Conservation (phyloP, 768 basidiomycete genomes). For the Roridomyces roridus region DNA sequence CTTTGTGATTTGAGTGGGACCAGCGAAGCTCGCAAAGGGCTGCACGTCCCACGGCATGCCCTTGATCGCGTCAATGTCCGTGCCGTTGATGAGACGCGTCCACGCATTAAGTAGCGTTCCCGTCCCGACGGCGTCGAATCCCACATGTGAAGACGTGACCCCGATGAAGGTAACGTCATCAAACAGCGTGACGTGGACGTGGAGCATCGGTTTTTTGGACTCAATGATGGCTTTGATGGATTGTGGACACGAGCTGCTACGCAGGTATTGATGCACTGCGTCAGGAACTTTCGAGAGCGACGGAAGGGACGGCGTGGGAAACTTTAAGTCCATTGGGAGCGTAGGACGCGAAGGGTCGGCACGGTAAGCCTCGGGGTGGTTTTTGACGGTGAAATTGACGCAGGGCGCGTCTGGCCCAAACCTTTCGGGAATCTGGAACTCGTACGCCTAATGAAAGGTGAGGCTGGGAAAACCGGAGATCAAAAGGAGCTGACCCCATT, state of each 20-base stretch:
- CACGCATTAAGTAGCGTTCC: conserved; percentile 9
- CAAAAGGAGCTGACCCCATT: conserved; percentile 13
- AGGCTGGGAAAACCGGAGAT: neutral
- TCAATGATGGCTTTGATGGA: conserved; percentile 1
- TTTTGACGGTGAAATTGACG: conserved; percentile 4
- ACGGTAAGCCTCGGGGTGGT: conserved; percentile 7
- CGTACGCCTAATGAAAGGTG: conserved; percentile 1
- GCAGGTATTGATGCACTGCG: conserved; percentile 3
- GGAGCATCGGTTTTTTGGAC: conserved; percentile 9
- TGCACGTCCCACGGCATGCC: conserved; percentile 9
- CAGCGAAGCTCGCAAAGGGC: neutral
- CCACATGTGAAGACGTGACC: conserved; percentile 9
- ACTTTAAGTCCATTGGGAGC: neutral
- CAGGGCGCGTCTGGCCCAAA: neutral
- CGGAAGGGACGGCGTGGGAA: neutral
- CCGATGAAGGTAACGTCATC: conserved; percentile 18
- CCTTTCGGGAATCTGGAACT: conserved; percentile 10
- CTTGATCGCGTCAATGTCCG: conserved; percentile 6
- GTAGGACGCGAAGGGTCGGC: neutral
- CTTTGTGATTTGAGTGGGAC: neutral
- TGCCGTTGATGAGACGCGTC: conserved; percentile 15
- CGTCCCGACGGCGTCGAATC: conserved; percentile 16
- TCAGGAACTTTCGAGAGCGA: neutral
- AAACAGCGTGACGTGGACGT: conserved; percentile 13
- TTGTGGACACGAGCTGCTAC: neutral